Evolutionary conservation across 2,329 filamentous ascomycete genomes (phyloP).

Genomic region (Monosporascus sp.): DNA sequence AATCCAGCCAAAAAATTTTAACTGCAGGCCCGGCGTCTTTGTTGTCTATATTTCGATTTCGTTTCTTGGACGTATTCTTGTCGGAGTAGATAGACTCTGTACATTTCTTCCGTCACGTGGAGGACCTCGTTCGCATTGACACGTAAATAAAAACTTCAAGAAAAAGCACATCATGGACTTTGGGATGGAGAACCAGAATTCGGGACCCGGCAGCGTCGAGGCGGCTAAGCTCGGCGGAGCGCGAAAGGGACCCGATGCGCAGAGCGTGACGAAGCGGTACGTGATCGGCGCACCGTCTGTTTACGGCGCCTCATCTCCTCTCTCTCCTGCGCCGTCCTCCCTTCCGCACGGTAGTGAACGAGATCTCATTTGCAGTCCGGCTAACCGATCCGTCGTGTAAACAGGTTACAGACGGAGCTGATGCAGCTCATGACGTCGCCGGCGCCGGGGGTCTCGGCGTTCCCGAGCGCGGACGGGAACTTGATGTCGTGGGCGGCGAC

Average conservation of each 20-base stretch:
- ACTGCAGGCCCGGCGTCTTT: background rate
- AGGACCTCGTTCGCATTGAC: background rate
- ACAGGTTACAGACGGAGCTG: constrained; percentile 88
- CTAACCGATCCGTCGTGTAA: background rate
- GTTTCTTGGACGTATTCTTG: background rate
- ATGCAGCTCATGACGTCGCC: constrained; percentile 98
- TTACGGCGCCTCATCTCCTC: background rate
- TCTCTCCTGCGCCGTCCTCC: background rate
- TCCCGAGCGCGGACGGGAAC: constrained; percentile 85
- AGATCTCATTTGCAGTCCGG: background rate
- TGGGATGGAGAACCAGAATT: constrained; percentile 58
- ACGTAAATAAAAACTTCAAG: background rate
- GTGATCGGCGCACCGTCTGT: constrained; percentile 6
- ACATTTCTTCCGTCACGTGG: background rate
- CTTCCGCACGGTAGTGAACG: background rate
- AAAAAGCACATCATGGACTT: constrained; percentile 40
- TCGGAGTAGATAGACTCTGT: background rate
- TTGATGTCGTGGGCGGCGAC: constrained; percentile 90
- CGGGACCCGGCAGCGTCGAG: constrained; percentile 56
- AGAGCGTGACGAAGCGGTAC: constrained; percentile 75
- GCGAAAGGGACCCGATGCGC: constrained; percentile 57
- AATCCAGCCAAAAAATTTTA: background rate
- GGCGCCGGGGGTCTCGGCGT: constrained; percentile 89
- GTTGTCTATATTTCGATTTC: background rate
- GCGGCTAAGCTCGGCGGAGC: constrained; percentile 55